Percentiles rank a stretch among this genome's conserved stretches.
These are phyloP conservation scores for Pseudocercospora fuligena DNA, from an alignment of 2,329 filamentous ascomycete genomes.

Conservation along the genomic window DNA sequence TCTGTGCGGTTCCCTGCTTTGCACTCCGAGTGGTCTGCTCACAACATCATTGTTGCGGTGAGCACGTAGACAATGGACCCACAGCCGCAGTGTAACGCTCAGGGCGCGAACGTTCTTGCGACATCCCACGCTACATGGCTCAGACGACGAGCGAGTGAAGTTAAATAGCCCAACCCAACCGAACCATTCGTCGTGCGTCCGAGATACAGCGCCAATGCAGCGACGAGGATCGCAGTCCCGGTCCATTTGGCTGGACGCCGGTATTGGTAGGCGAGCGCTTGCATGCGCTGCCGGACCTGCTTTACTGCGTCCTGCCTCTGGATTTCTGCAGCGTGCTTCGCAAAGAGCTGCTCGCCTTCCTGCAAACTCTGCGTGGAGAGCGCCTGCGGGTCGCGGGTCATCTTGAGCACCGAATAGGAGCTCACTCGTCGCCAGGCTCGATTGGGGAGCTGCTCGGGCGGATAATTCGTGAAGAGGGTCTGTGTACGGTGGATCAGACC, in stretches of 20 bases:
- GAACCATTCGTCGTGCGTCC: conserved; percentile 19
- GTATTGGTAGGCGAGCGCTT: conserved; percentile 63
- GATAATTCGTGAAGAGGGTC: conserved; percentile 66
- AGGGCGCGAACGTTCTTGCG: conserved; percentile 10
- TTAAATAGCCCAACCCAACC: conserved; percentile 3
- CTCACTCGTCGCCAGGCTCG: conserved; percentile 75
- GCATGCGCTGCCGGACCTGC: conserved; percentile 48
- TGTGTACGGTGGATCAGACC: conserved; percentile 70
- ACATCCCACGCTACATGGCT: conserved; percentile 9
- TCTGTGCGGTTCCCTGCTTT: background rate
- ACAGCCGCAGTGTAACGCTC: background rate
- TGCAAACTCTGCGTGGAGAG: conserved; percentile 62
- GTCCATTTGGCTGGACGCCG: conserved; percentile 64
- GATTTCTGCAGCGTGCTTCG: conserved; percentile 74
- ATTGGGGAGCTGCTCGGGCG: conserved; percentile 70
- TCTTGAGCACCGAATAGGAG: conserved; percentile 80
- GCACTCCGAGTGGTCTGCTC: background rate
- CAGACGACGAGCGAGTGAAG: background rate
- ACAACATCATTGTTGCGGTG: background rate
- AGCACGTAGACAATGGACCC: background rate
- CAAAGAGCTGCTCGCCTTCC: conserved; percentile 71
- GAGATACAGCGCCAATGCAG: conserved; percentile 62
- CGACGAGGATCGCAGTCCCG: conserved; percentile 65
- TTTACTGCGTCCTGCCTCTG: conserved; percentile 65
- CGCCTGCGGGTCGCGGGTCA: conserved; percentile 62